A percentile compares a stretch with the other conserved stretches of the same genome.
Conservation (phyloP, 805 yeast genomes). For the Yamadazyma insecticola region DNA sequence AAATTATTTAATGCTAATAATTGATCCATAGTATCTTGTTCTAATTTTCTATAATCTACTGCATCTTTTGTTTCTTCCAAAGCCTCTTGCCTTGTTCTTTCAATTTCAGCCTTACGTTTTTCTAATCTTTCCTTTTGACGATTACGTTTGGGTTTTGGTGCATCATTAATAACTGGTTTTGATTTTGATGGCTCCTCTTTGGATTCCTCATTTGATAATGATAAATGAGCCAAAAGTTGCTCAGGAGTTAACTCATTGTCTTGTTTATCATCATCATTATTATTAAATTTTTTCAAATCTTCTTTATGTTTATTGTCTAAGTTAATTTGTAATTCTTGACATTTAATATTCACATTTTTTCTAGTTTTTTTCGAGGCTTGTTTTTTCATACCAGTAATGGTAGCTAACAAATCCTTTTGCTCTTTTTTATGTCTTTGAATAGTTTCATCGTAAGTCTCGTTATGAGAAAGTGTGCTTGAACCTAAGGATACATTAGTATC, state of each 20-base stretch:
- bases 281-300: conserved; percentile 38
- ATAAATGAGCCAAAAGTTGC: too few species aligned
- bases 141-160: conserved; percentile 44
- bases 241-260: conserved; percentile 5
- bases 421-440: conserved; percentile 69
- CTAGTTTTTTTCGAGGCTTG: conserved; percentile 78
- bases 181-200: background rate
- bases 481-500: too few species aligned
- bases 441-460: too few species aligned
- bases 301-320: conserved; percentile 49
- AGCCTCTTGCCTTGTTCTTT: conserved; percentile 62
- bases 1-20: conserved; percentile 48
- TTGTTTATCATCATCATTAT: conserved; percentile 1
- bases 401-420: conserved; percentile 57
- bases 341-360: conserved; percentile 57
- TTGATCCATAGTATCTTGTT: conserved; percentile 58
- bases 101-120: conserved; percentile 65
- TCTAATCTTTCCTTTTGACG: conserved; percentile 83
- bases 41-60: conserved; percentile 69
- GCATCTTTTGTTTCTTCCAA: conserved; percentile 56
- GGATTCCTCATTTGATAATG: too few species aligned
- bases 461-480: too few species aligned
- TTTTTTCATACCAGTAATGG: conserved; percentile 71
- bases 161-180: background rate
- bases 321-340: conserved; percentile 54